phyloP scores from a whole-genome alignment of 441 rosid genomes.

The Pelargonium exstipulatum region DNA sequence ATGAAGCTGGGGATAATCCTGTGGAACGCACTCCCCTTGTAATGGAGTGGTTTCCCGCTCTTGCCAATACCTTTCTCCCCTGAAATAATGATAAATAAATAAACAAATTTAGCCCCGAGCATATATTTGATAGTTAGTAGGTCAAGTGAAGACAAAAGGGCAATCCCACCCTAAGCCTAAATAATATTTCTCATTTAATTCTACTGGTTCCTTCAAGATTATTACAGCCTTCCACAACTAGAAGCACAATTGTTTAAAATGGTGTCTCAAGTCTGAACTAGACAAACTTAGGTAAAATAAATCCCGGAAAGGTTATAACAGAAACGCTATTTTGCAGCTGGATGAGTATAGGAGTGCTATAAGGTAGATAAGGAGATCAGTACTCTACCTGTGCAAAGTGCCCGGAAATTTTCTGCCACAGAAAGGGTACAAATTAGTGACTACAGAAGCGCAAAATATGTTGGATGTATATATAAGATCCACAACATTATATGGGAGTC shows the following conservation, averaged over 20 bases:
- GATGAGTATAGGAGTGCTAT: background rate
- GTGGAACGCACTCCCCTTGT: constrained; percentile 74
- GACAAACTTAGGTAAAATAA: background rate
- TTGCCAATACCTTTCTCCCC: constrained; percentile 83
- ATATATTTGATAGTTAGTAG: background rate
- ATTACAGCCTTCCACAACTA: background rate
- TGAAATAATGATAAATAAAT: constrained; percentile 21
- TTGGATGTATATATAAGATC: background rate
- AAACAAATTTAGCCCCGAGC: background rate
- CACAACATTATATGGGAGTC: background rate
- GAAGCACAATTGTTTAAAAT: background rate
- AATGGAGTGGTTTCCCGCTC: constrained; percentile 79
- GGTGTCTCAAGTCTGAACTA: background rate
- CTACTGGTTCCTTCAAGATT: background rate
- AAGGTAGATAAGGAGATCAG: constrained; percentile 8
- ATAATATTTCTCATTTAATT: background rate
- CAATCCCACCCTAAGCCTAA: too few relatives aligned
- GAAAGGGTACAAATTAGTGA: constrained; percentile 7
- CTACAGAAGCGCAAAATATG: background rate
- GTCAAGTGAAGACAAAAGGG: too few relatives aligned
- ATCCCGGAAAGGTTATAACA: background rate
- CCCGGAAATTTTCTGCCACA: constrained; percentile 67
- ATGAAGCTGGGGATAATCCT: constrained; percentile 89
- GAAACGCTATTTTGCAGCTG: background rate
- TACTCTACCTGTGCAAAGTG: constrained; percentile 54